phyloP scores from a whole-genome alignment of 257 asterid species.

The Cynanchum wilfordii region DNA sequence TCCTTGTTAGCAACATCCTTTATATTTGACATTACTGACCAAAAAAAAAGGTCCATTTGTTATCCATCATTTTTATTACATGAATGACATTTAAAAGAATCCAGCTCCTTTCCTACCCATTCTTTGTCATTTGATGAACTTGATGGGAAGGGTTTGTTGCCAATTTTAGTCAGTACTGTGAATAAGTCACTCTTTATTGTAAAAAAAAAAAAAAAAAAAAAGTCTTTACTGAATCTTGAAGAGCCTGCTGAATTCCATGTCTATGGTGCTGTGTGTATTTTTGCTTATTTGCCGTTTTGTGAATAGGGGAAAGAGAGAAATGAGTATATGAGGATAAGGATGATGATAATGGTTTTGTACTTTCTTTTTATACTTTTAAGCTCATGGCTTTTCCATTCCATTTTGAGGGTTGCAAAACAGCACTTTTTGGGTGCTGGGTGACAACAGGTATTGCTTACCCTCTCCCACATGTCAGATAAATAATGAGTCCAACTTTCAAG shows the following conservation, averaged over 20 bases:
- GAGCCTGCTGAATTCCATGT: background rate
- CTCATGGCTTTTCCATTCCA: too few relatives aligned
- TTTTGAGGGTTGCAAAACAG: too few relatives aligned
- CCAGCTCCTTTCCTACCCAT: background rate
- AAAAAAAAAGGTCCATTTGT: background rate
- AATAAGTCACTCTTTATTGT: background rate
- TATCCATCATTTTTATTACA: slow-evolving; percentile 2
- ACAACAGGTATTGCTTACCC: too few relatives aligned
- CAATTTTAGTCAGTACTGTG: background rate
- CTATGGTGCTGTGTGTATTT: background rate
- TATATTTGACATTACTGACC: background rate
- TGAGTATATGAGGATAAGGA: too few relatives aligned
- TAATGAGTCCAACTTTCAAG: too few relatives aligned
- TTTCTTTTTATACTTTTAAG: too few relatives aligned
- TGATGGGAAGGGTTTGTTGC: background rate
- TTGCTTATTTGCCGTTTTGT: too few relatives aligned
- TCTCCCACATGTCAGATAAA: too few relatives aligned
- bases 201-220: background rate
- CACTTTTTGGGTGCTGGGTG: too few relatives aligned
- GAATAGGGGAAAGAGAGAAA: too few relatives aligned
- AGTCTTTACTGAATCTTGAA: background rate
- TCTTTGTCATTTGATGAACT: background rate
- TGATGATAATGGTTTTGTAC: too few relatives aligned
- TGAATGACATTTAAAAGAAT: slow-evolving; percentile 3
- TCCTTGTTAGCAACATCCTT: background rate